Evolutionary conservation across 495 filamentous ascomycete genomes (phyloP), one percentile per base, ranked within the genome.

Genomic region (Cercophora scortea): DNA sequence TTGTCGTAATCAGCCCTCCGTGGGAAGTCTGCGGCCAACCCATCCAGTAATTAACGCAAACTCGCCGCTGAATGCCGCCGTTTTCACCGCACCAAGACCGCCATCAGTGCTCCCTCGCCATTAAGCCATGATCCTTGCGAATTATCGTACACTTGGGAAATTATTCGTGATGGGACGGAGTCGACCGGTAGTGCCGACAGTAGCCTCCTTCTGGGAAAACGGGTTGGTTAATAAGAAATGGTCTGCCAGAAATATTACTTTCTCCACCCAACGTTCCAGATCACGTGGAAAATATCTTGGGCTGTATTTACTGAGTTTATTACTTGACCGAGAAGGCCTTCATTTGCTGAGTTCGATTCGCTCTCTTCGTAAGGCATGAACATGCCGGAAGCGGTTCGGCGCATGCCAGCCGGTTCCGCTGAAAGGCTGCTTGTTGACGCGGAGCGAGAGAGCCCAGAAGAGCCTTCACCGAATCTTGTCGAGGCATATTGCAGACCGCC

Each of bases 191-290:
- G 42, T 51, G 49, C 45, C 55, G 51, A 53, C 49, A 40, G 61
- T 50, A 56, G 54, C 59, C 55, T 60, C 65, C 65, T 64, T 62
- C 65, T 68, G 61, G 52, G 63, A 67, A 61, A 67, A 54, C 58
- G 45, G 38, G 38, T 57, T 66, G 63, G 65, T 68, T 68, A 68
- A 64, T 56, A 64, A 62, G 48, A 61, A 55, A 56, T 42, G 55
- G 48, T 62, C 64, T 53, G 50, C 46, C 55, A 47, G 43, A 51
- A 56, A 34, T 32, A 50, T 86, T 61, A 90, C 56, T 81, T 77
- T 58, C 87, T 81, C 93, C 92, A 96, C 36, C 92, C 92, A 50
- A 97, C 93, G 64, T 98, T 98, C 91, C 90, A 95, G 57, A 97
- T 89, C 38, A 97, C 90, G 73, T 95, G 89, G 38, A 87, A 90